Evolutionary conservation across 2,329 filamentous ascomycete species (phyloP).

Genomic region (Pseudomassariella vexata): DNA sequence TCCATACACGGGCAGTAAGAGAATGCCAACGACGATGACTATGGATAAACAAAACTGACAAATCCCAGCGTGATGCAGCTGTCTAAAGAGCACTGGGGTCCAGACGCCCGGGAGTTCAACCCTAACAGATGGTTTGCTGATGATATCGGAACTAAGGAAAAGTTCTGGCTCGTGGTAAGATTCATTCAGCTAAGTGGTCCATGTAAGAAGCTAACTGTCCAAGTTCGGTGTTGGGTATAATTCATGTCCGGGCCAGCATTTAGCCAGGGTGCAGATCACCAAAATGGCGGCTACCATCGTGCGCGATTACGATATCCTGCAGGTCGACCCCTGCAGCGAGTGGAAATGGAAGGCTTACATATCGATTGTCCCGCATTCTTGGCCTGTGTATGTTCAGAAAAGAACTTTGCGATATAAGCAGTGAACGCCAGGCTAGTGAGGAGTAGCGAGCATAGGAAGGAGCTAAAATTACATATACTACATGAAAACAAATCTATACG

Average conservation of each 20-base stretch:
- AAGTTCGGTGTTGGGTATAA: slow-evolving; percentile 30
- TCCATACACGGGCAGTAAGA: slow-evolving; percentile 5
- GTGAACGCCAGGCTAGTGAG: too few species aligned
- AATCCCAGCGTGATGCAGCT: slow-evolving; percentile 19
- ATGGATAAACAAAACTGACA: too few species aligned
- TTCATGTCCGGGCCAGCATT: slow-evolving; percentile 26
- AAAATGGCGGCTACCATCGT: slow-evolving; percentile 27
- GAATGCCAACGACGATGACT: background rate
- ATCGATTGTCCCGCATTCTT: slow-evolving; percentile 20
- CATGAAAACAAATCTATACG: too few species aligned
- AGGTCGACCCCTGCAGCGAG: slow-evolving; percentile 17
- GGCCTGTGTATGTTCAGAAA: slow-evolving; percentile 10
- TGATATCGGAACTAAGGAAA: slow-evolving; percentile 9
- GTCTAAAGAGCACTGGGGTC: slow-evolving; percentile 15
- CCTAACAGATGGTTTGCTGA: slow-evolving; percentile 16
- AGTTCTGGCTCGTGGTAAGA: too few species aligned
- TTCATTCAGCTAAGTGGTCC: background rate
- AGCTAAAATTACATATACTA: too few species aligned
- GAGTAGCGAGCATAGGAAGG: too few species aligned
- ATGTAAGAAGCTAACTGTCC: background rate
- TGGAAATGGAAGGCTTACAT: slow-evolving; percentile 28
- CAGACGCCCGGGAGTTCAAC: slow-evolving; percentile 14
- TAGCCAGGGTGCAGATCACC: slow-evolving; percentile 27
- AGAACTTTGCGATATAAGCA: too few species aligned
- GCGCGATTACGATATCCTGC: slow-evolving; percentile 25